These are phyloP conservation scores for Uncinocarpus reesii DNA, from an alignment of 2,329 filamentous ascomycete species.

Conservation along the genomic window DNA sequence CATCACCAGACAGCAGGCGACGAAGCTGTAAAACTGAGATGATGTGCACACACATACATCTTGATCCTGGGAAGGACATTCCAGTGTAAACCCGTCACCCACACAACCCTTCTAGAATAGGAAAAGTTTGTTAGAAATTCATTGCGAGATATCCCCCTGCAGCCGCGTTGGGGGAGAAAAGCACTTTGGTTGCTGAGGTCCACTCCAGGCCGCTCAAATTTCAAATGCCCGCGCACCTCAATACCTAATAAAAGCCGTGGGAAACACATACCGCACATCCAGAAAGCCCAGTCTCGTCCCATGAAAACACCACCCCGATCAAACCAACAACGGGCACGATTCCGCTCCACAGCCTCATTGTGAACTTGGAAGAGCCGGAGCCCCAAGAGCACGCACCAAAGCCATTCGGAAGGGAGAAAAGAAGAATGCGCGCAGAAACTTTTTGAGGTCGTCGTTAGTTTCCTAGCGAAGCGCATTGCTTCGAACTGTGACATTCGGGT, in stretches of 20 bases:
- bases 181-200: too few species aligned
- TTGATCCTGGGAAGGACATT: background rate
- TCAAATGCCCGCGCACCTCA: too few species aligned
- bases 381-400: background rate
- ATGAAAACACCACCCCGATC: background rate
- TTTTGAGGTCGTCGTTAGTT: background rate
- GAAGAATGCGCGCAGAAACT: background rate
- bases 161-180: too few species aligned
- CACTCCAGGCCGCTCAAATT: too few species aligned
- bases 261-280: conserved; percentile 1
- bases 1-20: conserved; percentile 1
- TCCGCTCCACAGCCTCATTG: background rate
- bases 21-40: conserved; percentile 1
- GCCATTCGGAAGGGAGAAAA: background rate
- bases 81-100: background rate
- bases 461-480: background rate
- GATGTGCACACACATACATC: conserved; percentile 1
- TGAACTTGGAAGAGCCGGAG: background rate
- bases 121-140: background rate
- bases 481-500: background rate
- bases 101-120: background rate
- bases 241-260: too few species aligned
- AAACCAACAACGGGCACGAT: background rate
- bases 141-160: too few species aligned
- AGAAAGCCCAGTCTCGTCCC: conserved; percentile 2